Percentiles rank a stretch among this genome's conserved stretches.
phyloP scores from a whole-genome alignment of 2,329 filamentous ascomycete species.

The Periconia sp. region DNA sequence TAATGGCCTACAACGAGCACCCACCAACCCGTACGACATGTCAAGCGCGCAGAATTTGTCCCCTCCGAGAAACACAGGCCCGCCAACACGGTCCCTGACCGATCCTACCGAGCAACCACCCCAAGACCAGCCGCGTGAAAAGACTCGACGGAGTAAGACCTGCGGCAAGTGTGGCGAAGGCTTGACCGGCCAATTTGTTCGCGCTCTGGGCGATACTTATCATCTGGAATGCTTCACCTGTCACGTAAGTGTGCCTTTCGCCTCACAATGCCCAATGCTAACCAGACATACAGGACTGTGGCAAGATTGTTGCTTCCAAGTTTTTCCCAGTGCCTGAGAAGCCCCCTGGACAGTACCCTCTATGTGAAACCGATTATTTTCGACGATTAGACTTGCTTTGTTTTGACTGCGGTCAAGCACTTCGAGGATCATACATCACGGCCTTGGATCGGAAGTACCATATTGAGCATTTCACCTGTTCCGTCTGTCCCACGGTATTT shows the following conservation, averaged over 20 bases:
- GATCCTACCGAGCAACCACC: conserved; percentile 26
- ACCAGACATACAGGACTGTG: conserved; percentile 74
- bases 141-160: conserved; percentile 41
- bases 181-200: conserved; percentile 92
- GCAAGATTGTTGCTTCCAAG: conserved; percentile 95
- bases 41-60: conserved; percentile 24
- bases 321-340: conserved; percentile 97
- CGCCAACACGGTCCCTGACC: conserved; percentile 28
- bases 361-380: conserved; percentile 98
- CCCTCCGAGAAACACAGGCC: conserved; percentile 23
- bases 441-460: conserved; percentile 94
- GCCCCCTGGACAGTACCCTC: conserved; percentile 84
- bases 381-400: conserved; percentile 87
- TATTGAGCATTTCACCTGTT: conserved; percentile 98
- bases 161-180: conserved; percentile 86
- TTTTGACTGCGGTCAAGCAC: conserved; percentile 85
- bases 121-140: conserved; percentile 22
- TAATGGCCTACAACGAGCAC: conserved; percentile 34
- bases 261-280: neutral
- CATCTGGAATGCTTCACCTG: conserved; percentile 98
- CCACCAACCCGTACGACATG: conserved; percentile 31
- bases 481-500: conserved; percentile 95
- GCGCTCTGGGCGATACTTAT: conserved; percentile 89
- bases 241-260: conserved; percentile 60
- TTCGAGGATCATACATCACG: conserved; percentile 96